Evolutionary conservation across 2,329 filamentous ascomycete species (phyloP), one percentile per base, ranked within the genome.

Genomic region (Fonsecaea multimorphosa): DNA sequence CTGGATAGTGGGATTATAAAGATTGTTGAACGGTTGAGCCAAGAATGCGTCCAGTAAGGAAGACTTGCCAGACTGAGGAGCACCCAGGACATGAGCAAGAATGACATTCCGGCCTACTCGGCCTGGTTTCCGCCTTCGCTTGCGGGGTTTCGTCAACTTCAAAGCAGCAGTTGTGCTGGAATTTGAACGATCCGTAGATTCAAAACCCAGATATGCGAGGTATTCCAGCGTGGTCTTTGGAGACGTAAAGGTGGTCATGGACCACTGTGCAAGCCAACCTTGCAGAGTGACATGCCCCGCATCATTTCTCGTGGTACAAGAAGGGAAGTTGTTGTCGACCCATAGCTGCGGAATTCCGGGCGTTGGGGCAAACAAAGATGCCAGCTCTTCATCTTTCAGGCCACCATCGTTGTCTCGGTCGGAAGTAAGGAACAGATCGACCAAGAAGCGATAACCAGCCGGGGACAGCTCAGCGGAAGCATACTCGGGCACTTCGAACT

Each of bases 221-320:
- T 99, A 99, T 72, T 96, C 93, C 3, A 99, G 84, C 0, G 95
- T 98, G 0, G 92, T 97, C 76, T 95, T 96, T 12, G 95, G 94
- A 63, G 96, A 93, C 66, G 96, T 88, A 73, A 98, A 99, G 0
- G 95, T 99, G 0, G 95, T 99, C 95, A 99, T 99, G 76, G 93
- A 97, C 95, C 95, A 99, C 74, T 99, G 95, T 3, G 95, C 95
- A 40, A 99, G 86, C 95, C 95, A 99, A 1, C 95, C 95, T 77
- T 99, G 95, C 3, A 99, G 83, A 1, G 95, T 99, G 68, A 99
- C 93, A 76, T 98, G 88, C 0, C 95, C 95, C 8, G 92, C 92
- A 78, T 99, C 95, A 75, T 97, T 98, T 49, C 92, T 89, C 19
- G 98, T 94, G 0, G 95, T 97, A 27, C 92, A 96, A 0, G 91